Conservation (phyloP, 345 rosid species). For the Populus tremula region DNA sequence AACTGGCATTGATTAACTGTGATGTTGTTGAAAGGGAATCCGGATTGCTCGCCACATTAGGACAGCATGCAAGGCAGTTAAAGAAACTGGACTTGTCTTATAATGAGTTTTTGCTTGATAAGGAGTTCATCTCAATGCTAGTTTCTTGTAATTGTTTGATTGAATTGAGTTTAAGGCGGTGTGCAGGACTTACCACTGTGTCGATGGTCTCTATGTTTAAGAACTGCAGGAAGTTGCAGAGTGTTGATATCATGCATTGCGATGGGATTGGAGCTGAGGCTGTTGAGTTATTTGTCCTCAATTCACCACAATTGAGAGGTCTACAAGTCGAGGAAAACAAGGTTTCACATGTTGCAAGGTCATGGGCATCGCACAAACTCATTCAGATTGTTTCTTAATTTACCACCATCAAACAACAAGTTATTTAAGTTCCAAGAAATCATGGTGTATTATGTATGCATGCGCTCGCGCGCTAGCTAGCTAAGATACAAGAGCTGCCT, state of each 20-base stretch:
- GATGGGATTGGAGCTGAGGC: slow-evolving; percentile 40
- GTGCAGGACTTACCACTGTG: slow-evolving; percentile 44
- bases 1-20: slow-evolving; percentile 64
- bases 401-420: not conserved
- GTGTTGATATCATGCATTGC: slow-evolving; percentile 53
- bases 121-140: slow-evolving; percentile 66
- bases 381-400: slow-evolving; percentile 43
- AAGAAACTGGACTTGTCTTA: slow-evolving; percentile 61
- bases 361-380: slow-evolving; percentile 37
- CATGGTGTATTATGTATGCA: not conserved
- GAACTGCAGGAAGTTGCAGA: slow-evolving; percentile 50
- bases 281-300: slow-evolving; percentile 49
- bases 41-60: slow-evolving; percentile 72
- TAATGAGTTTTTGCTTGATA: slow-evolving; percentile 65
- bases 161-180: slow-evolving; percentile 67
- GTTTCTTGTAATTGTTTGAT: slow-evolving; percentile 52
- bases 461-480: too few species aligned
- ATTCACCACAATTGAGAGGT: slow-evolving; percentile 41
- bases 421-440: too few species aligned
- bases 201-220: slow-evolving; percentile 45
- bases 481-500: not conserved
- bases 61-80: slow-evolving; percentile 58
- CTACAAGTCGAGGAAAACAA: slow-evolving; percentile 59
- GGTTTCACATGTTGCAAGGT: slow-evolving; percentile 46
- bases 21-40: slow-evolving; percentile 68